phyloP scores from a whole-genome alignment of 495 filamentous ascomycete genomes.

The Sabuloglossum arenarium region DNA sequence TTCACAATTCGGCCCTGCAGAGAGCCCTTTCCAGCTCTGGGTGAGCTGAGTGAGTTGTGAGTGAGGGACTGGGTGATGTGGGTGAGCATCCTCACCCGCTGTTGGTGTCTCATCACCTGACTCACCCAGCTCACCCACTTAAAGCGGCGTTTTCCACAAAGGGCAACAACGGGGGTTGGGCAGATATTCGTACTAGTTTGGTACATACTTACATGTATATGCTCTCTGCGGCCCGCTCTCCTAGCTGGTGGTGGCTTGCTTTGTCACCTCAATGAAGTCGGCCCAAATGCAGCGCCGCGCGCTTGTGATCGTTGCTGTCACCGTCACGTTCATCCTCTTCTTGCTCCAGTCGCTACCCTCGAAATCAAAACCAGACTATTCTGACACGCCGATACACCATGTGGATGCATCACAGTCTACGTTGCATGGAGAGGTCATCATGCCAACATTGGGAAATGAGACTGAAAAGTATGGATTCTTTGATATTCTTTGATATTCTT shows the following conservation, averaged over 20 bases:
- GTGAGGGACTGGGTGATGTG: too few relatives aligned
- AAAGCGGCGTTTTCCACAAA: too few relatives aligned
- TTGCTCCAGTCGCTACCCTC: not conserved
- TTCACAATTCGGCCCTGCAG: too few relatives aligned
- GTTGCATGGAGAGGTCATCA: slow-evolving; percentile 61
- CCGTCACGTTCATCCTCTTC: not conserved
- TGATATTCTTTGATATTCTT: too few relatives aligned
- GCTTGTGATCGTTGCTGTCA: not conserved
- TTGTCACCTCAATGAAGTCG: not conserved
- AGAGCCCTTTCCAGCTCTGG: too few relatives aligned
- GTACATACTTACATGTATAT: not conserved
- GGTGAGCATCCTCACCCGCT: too few relatives aligned
- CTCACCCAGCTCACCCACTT: too few relatives aligned
- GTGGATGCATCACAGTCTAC: slow-evolving; percentile 16
- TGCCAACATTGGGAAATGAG: slow-evolving; percentile 78
- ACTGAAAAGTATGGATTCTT: slow-evolving; percentile 71
- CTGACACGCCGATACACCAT: slow-evolving; percentile 6
- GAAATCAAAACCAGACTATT: not conserved
- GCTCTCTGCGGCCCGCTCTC: not conserved
- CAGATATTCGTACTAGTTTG: too few relatives aligned
- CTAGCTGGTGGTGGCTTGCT: not conserved
- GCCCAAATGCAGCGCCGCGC: not conserved
- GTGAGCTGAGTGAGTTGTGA: too few relatives aligned
- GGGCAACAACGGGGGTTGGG: too few relatives aligned
- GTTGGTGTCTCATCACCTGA: too few relatives aligned